These are phyloP conservation scores for Pseudomicrostroma phylloplanum DNA, from an alignment of 1,284 basidiomycete species.

Conservation along the genomic window DNA sequence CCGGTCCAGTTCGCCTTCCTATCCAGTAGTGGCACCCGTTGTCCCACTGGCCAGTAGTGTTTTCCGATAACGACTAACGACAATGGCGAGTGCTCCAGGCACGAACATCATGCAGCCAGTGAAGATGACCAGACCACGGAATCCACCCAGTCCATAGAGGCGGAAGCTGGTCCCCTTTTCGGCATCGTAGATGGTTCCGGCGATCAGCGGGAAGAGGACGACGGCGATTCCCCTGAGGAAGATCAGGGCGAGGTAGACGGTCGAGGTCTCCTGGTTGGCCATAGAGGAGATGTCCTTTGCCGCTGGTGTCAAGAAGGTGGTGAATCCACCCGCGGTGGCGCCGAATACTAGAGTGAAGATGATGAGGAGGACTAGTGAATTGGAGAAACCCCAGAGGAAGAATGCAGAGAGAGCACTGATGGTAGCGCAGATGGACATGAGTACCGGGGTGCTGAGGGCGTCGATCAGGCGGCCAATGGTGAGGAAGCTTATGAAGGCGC, in stretches of 20 bases:
- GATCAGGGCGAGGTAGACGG: slow-evolving; percentile 23
- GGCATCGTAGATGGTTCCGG: slow-evolving; percentile 14
- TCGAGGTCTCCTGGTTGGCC: slow-evolving; percentile 10
- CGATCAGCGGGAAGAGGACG: slow-evolving; percentile 33
- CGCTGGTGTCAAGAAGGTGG: slow-evolving; percentile 25
- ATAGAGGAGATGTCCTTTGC: slow-evolving; percentile 18
- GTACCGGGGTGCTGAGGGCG: slow-evolving; percentile 15
- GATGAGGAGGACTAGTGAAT: slow-evolving; percentile 29
- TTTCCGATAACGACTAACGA: too few species aligned
- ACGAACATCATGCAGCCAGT: slow-evolving; percentile 18
- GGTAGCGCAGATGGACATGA: slow-evolving; percentile 26
- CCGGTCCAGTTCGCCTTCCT: too few species aligned
- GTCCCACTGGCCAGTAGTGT: too few species aligned
- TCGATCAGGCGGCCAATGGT: slow-evolving; percentile 29
- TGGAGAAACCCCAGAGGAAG: slow-evolving; percentile 33
- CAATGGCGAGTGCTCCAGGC: too few species aligned
- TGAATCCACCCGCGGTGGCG: slow-evolving; percentile 14
- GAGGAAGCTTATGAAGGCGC: slow-evolving; percentile 30
- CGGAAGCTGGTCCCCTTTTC: slow-evolving; percentile 14
- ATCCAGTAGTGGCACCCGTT: too few species aligned
- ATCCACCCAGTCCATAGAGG: slow-evolving; percentile 28
- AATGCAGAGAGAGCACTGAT: slow-evolving; percentile 26
- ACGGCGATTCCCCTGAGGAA: slow-evolving; percentile 24
- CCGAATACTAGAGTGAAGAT: slow-evolving; percentile 35
- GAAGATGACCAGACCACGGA: slow-evolving; percentile 24